Base-by-base conservation (phyloP, 148 eudicot genomes). In the Beta vulgaris region DNA sequence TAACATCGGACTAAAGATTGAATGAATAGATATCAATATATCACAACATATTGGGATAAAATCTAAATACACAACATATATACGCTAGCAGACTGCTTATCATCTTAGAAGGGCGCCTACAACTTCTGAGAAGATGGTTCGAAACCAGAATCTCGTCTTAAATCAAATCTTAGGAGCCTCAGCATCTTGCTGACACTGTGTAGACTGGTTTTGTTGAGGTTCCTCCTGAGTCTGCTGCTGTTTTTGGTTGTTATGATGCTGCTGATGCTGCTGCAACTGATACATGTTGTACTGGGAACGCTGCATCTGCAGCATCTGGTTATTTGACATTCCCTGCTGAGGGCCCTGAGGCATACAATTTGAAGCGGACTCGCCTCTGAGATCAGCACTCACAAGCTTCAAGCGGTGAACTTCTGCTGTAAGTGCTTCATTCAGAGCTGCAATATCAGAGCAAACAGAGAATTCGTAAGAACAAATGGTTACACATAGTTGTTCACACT, bases 391-490 rank as follows among this genome's bases (percentile, higher is more conserved):
- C 23, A 59, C 58, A 34, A 71, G 62, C 81, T 77, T 85, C 80
- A 85, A 59, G 32, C 81, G 85, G n/a, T 85, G 85, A 29, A 82
- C 74, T 74, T 85, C 87, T 25, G 81, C 76, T 1, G 70, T 74
- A n/a, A 85, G 74, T 35, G 87, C 79, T 81, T 85, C 85, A 36
- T 64, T 82, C 70, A 85, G 78, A 64, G 85, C 87, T 85, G 81
- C 40, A 58, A 79, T 26, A 37, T 72, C 46, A 61, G 39, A 9
- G 15, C 14, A 4, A 61, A 32, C 37, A 18, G 66, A 61, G 7
- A 61, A 21, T 3, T 21, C 35, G 42, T n/a, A 8, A n/a, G 25
- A 37, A 5, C 53, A 16, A 15, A 7, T 32, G 40, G 23, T 19
- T 37, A 8, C 32, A 15, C 64, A 31, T 60, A 28, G 29, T 60